Evolutionary conservation across 106 monocot species (phyloP).

Genomic region (Dioscorea zingiberensis): DNA sequence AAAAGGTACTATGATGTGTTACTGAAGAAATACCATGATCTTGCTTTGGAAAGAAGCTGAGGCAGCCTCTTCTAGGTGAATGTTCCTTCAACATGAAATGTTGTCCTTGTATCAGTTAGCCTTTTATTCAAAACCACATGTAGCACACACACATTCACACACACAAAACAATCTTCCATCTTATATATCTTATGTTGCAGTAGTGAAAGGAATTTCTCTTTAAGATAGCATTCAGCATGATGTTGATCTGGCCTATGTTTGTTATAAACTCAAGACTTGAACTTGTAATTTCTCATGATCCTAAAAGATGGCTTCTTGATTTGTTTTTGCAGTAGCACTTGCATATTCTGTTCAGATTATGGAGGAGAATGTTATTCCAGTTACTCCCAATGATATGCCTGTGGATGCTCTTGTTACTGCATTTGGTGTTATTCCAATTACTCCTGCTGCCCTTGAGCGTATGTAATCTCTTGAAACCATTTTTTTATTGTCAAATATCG

Average conservation of each 20-base stretch:
- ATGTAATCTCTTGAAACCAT: constrained; percentile 9
- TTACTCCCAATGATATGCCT: constrained; percentile 44
- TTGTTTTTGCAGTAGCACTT: constrained; percentile 51
- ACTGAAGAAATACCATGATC: constrained; percentile 50
- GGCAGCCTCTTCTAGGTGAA: constrained; percentile 56
- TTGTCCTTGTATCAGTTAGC: no score
- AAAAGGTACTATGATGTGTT: constrained; percentile 75
- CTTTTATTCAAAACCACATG: no score
- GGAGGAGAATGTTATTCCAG: constrained; percentile 62
- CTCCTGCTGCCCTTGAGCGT: constrained; percentile 39
- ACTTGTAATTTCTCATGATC: not conserved
- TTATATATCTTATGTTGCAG: not conserved
- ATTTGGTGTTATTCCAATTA: constrained; percentile 57
- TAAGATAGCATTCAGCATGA: not conserved
- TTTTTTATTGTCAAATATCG: no score
- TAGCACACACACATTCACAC: not conserved
- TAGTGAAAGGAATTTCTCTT: not conserved
- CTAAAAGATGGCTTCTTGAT: not conserved
- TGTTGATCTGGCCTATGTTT: not conserved
- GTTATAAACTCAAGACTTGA: not conserved
- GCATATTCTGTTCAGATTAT: constrained; percentile 72
- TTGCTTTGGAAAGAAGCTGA: constrained; percentile 45
- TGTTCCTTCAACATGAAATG: no score
- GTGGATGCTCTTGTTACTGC: constrained; percentile 77
- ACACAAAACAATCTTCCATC: not conserved